These are phyloP conservation scores for Talaromyces verruculosus DNA, from an alignment of 2,329 filamentous ascomycete species.

Conservation along the genomic window DNA sequence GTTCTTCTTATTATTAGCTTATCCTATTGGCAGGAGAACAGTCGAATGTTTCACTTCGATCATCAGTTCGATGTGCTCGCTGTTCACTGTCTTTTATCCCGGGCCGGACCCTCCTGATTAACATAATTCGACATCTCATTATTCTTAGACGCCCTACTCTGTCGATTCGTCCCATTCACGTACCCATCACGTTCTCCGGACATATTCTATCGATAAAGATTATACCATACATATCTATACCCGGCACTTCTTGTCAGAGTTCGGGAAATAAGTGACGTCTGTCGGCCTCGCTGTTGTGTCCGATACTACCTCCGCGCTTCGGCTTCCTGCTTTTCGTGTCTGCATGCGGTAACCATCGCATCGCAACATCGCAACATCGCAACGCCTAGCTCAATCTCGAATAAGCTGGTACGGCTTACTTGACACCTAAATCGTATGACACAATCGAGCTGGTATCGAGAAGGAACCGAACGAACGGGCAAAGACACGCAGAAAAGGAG, in stretches of 20 bases:
- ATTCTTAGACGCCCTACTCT: background rate
- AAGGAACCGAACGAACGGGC: background rate
- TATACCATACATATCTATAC: background rate
- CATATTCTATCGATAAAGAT: background rate
- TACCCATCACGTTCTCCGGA: background rate
- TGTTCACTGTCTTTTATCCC: background rate
- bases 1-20: background rate
- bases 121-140: background rate
- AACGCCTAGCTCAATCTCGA: background rate
- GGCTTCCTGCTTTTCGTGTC: background rate
- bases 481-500: background rate
- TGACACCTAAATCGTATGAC: background rate
- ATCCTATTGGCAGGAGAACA: background rate
- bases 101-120: conserved; percentile 10
- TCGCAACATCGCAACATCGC: conserved; percentile 4
- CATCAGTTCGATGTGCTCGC: conserved; percentile 4
- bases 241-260: background rate
- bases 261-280: background rate
- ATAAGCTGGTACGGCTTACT: background rate
- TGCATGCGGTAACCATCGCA: conserved; percentile 13
- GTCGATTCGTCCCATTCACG: background rate
- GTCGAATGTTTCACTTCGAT: conserved; percentile 5
- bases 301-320: background rate
- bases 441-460: conserved; percentile 25
- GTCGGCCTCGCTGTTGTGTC: background rate